Conservation (phyloP, 148 eudicot genomes). For the Arbutus unedo region DNA sequence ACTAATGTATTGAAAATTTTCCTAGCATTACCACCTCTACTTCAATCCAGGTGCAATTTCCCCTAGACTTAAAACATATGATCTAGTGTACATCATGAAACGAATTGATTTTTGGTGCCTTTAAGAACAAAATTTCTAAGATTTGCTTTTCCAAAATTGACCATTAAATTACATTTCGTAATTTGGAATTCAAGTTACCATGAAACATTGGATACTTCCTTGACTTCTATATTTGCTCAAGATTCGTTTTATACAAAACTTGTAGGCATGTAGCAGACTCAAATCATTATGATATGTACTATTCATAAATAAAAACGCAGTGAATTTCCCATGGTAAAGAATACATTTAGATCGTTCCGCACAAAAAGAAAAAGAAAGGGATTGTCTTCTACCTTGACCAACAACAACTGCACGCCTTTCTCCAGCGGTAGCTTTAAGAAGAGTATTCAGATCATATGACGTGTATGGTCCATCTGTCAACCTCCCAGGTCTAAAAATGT, state of each 20-base stretch:
- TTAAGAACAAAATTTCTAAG: neutral
- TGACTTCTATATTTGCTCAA: neutral
- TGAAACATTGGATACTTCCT: neutral
- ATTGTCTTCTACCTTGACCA: constrained; percentile 62
- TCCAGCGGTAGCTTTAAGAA: constrained; percentile 91
- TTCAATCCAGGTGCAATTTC: neutral
- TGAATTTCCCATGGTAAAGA: neutral
- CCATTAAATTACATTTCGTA: neutral
- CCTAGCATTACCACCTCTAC: neutral
- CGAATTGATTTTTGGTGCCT: neutral
- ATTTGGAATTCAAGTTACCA: neutral
- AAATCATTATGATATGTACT: neutral
- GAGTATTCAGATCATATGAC: constrained; percentile 93
- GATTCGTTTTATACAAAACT: neutral
- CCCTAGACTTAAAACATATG: neutral
- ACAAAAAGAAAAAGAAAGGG: neutral
- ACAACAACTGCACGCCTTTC: constrained; percentile 89
- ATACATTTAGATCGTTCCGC: neutral
- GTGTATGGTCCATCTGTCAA: constrained; percentile 98
- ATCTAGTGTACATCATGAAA: neutral
- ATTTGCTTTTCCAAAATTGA: neutral
- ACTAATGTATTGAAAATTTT: neutral
- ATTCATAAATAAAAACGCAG: neutral
- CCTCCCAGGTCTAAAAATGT: constrained; percentile 65
- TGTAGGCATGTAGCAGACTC: neutral